Base-by-base conservation (phyloP, 305 asterid genomes). In the Fraxinus greggii region DNA sequence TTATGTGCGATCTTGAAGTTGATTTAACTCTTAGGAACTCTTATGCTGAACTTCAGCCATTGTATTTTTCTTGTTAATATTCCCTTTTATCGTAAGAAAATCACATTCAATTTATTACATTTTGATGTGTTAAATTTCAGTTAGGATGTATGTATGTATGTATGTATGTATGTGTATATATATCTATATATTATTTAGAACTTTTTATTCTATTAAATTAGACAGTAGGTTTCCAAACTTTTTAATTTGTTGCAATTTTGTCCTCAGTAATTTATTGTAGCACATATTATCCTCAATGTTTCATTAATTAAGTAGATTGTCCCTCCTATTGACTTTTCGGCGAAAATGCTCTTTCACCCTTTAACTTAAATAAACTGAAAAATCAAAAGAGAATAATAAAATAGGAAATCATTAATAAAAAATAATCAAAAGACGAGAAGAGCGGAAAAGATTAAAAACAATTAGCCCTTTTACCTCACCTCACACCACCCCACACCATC, bases 1-100 rank as follows among this genome's bases (percentile, higher is more conserved):
- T 83, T 82, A 45, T 77, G 81, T 80, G 83, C 31, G 75, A 28
- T 69, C 75, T 69, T 69, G 75, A 69, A 69, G 38, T 17, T 67
- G 7, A 67, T 63, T 63, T 17, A 24, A 24, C 72, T 63, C 31
- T 61, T 61, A 19, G 26, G 5, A 15, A 17, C 7, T 15, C 21
- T 19, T n/a, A n/a, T 19, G n/a, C 26, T 19, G 12, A 19, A 56
- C 23, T 19, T 56, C 12, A 56, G 4, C 12, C 67, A 19, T 19
- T 56, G 28, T 19, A 7, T n/a, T 6, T 48, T 56, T 56, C 13
- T 56, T 21, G 67, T 56, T 0, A 56, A 19, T 19, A 56, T 7
- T 56, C 28, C 13, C 67, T 56, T 56, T 56, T 19, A 19, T 19
- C 28, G 3, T 56, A 21, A 56, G 28, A 56, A 40, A 40, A 19